Evolutionary conservation across 176 grass and related monocot genomes (phyloP), one percentile per base, ranked within the genome.

Genomic region (Tuctoria greenei): DNA sequence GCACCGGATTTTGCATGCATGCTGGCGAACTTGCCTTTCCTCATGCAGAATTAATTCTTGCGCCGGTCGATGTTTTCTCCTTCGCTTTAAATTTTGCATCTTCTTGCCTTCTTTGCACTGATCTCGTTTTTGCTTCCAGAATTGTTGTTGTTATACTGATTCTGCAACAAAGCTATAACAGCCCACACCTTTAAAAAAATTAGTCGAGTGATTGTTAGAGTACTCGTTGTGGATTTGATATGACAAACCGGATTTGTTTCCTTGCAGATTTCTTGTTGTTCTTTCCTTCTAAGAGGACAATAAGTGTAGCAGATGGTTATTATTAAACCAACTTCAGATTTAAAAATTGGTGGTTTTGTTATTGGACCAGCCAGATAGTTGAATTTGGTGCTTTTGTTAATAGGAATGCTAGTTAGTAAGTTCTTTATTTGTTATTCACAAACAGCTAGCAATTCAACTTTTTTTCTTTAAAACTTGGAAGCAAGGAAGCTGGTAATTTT

Each of bases 1-100:
- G 69, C 45, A 44, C 74, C 61, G 74, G 74, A 83, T 83, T 79
- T 36, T 79, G 11, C 75, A 68, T 73, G 35, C 9, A 68, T 73
- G 35, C 9, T 36, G 51, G 42, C 26, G 37, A 45, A 62, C 83
- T 61, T 42, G 0, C 54, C 25, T 61, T 67, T 66, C 8, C 2
- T 73, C 20, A 28, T 69, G 35, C 9, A 68, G 50, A 49, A n/a
- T 42, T n/a, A 38, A 26, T 61, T 27, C 6, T 23, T 18, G 10
- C 5, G 8, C 6, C 24, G 31, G 3, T 1, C 3, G 1, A 2
- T 31, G 1, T 31, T 31, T 31, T 31, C 0, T 31, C 3, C 20
- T 2, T 59, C 40, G 40, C 67, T 50, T 44, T 46, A 41, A 61
- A 62, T 50, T 76, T 21, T 49, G 28, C 18, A 35, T 21, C 45